Percentiles rank a stretch among this genome's conserved stretches.
Conservation (phyloP, 2,329 filamentous ascomycete genomes). For the Uncinocarpus reesii region DNA sequence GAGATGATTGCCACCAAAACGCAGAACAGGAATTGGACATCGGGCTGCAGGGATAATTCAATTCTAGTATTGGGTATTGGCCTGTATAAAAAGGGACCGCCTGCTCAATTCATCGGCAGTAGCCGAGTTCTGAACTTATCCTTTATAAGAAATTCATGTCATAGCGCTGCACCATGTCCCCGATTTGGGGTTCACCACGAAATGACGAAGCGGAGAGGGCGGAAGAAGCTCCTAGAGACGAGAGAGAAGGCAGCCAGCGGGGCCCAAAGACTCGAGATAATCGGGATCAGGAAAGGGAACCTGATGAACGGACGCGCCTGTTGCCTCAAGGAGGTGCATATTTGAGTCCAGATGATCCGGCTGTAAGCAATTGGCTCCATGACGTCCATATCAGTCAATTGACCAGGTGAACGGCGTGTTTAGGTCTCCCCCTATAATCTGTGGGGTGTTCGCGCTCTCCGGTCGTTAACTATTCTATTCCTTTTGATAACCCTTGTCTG, state of each 20-base stretch:
- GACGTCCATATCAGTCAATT: background rate
- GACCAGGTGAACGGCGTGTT: background rate
- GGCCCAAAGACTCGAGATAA: constrained; percentile 2
- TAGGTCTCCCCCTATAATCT: constrained; percentile 82
- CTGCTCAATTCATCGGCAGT: constrained; percentile 1
- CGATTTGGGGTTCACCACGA: constrained; percentile 18
- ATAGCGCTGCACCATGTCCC: constrained; percentile 19
- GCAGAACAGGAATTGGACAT: too few species aligned
- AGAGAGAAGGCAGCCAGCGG: constrained; percentile 8
- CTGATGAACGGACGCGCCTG: constrained; percentile 55
- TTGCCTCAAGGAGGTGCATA: constrained; percentile 58
- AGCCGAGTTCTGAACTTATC: constrained; percentile 4
- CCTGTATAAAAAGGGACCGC: too few species aligned
- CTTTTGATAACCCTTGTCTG: constrained; percentile 69
- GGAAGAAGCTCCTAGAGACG: background rate
- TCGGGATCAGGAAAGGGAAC: constrained; percentile 28
- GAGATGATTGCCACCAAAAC: background rate
- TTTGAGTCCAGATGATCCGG: constrained; percentile 68
- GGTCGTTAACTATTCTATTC: constrained; percentile 68
- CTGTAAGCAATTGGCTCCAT: constrained; percentile 44
- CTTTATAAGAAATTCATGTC: background rate
- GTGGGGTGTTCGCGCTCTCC: constrained; percentile 73
- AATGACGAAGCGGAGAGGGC: constrained; percentile 6
- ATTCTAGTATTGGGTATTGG: too few species aligned
- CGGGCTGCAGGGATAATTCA: too few species aligned